Conservation (phyloP, 2,329 filamentous ascomycete genomes). For the Raffaelea arxii region DNA sequence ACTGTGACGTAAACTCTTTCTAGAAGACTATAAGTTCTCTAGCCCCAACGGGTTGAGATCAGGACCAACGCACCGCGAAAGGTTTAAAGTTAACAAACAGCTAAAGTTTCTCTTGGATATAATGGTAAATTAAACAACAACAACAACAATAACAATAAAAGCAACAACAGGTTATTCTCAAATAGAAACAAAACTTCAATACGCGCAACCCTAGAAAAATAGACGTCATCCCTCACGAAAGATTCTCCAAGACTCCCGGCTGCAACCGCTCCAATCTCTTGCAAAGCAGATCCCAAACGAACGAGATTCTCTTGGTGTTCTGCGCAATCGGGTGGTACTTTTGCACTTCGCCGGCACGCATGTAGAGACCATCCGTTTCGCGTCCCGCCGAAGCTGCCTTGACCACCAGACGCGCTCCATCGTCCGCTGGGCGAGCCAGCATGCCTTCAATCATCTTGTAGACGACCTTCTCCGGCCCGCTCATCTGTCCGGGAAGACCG, state of each 20-base stretch:
- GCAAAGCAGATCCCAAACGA: background rate
- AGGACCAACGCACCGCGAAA: no score
- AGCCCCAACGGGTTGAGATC: no score
- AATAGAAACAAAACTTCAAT: no score
- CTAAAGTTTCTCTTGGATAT: no score
- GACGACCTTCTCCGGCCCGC: background rate
- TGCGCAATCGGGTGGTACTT: background rate
- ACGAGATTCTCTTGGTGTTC: background rate
- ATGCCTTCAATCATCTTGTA: background rate
- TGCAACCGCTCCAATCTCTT: background rate
- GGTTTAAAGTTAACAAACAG: no score
- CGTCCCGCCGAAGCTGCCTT: conserved; percentile 1
- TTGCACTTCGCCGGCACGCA: background rate
- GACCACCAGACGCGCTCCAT: background rate
- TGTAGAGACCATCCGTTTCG: background rate
- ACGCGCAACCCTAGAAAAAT: no score
- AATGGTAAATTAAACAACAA: no score
- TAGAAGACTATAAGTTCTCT: no score
- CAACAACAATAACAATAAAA: no score
- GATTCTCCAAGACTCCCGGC: background rate
- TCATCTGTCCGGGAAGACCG: conserved; percentile 8
- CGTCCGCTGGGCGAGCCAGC: background rate
- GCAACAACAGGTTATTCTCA: no score
- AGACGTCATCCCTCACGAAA: no score
- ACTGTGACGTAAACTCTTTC: no score